Conservation (phyloP, 2,329 filamentous ascomycete genomes). For the Aspergillus ruber region DNA sequence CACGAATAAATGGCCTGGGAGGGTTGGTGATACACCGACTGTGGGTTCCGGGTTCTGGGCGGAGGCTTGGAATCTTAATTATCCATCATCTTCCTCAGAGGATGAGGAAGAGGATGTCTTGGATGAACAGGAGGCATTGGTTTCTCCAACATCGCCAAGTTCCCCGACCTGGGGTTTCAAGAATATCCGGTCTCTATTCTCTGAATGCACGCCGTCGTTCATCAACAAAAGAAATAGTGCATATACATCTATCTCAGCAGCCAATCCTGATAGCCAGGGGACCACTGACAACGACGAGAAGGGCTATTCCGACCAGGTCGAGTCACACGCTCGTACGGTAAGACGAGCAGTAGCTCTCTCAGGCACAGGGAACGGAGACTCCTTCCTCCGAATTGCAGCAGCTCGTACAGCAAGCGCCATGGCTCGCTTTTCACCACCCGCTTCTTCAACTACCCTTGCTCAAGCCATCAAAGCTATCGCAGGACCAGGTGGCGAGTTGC, state of each 20-base stretch:
- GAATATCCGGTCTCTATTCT: conserved; percentile 6
- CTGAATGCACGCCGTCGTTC: conserved; percentile 11
- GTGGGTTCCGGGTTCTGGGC: conserved; percentile 86
- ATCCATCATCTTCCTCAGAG: background rate
- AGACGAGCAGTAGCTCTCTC: conserved; percentile 55
- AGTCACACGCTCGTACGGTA: conserved; percentile 5
- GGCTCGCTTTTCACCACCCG: conserved; percentile 52
- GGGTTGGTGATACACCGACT: conserved; percentile 80
- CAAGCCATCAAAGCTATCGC: conserved; percentile 59
- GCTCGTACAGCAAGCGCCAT: conserved; percentile 67
- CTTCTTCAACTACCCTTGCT: conserved; percentile 41
- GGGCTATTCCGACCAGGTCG: background rate
- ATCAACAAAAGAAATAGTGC: background rate
- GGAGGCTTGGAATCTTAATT: conserved; percentile 61
- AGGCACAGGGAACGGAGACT: conserved; percentile 83
- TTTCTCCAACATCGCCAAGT: too few species aligned
- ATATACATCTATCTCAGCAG: conserved; percentile 7
- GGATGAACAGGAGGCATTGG: too few species aligned
- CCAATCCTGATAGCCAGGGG: background rate
- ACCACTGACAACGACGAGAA: background rate
- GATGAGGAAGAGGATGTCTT: too few species aligned
- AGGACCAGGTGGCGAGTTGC: conserved; percentile 66
- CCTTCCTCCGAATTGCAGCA: conserved; percentile 68
- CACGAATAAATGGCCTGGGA: conserved; percentile 81
- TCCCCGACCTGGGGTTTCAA: too few species aligned